phyloP scores from a whole-genome alignment of 2,329 filamentous ascomycete species.

The Ambrosiella beaveri region DNA sequence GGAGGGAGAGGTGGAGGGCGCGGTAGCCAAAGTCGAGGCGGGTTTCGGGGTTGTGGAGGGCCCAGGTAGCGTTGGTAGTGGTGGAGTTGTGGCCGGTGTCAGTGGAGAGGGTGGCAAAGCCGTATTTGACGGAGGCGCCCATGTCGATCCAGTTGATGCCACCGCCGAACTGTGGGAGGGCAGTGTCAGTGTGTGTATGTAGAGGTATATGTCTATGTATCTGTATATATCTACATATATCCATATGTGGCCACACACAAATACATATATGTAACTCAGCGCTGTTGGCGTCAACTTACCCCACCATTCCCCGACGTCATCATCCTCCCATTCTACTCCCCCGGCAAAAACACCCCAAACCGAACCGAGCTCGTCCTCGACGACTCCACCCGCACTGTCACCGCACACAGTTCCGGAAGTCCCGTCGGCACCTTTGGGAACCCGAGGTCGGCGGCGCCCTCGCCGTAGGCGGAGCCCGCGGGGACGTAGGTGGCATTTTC shows the following conservation, averaged over 20 bases:
- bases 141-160: constrained; percentile 20
- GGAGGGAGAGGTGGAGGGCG: constrained; percentile 30
- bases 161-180: constrained; percentile 16
- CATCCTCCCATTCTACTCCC: constrained; percentile 19
- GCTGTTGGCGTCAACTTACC: constrained; percentile 6
- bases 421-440: constrained; percentile 18
- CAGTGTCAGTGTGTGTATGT: neutral
- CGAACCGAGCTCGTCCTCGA: constrained; percentile 17
- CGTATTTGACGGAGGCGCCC: constrained; percentile 18
- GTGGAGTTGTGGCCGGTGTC: constrained; percentile 27
- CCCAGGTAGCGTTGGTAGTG: constrained; percentile 21
- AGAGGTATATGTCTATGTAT: neutral
- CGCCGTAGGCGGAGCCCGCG: constrained; percentile 15
- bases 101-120: constrained; percentile 25
- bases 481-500: constrained; percentile 12
- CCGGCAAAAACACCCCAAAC: constrained; percentile 21
- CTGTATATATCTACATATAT: neutral
- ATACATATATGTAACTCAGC: neutral
- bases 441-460: constrained; percentile 15
- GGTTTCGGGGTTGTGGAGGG: constrained; percentile 21
- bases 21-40: constrained; percentile 24
- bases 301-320: constrained; percentile 20
- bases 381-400: constrained; percentile 18
- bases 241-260: neutral
- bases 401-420: constrained; percentile 20